Evolutionary conservation across 169 alveolate species (phyloP).

Genomic region (Eimeria praecox): DNA sequence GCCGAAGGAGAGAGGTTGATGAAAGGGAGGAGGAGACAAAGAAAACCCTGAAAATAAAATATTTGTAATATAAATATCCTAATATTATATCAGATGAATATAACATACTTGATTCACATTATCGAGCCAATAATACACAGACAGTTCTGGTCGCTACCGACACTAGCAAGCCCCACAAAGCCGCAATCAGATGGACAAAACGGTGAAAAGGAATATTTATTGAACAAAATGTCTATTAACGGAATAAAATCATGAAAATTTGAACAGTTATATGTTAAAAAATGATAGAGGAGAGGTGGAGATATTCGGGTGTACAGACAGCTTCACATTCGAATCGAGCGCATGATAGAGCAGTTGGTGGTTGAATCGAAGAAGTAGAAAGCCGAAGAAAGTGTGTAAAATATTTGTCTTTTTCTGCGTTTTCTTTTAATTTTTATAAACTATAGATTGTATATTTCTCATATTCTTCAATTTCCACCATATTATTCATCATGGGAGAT

Average conservation of each 20-base stretch:
- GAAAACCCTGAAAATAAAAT: too few species aligned
- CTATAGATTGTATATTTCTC: too few species aligned
- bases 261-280: neutral
- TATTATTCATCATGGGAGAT: neutral
- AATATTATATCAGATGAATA: too few species aligned
- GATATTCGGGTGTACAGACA: constrained; percentile 1
- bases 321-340: neutral
- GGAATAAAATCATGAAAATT: too few species aligned
- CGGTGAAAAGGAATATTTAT: neutral
- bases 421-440: neutral
- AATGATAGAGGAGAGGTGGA: neutral
- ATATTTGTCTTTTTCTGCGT: neutral
- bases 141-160: too few species aligned
- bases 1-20: too few species aligned
- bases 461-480: neutral
- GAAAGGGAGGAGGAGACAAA: too few species aligned
- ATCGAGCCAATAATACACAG: too few species aligned
- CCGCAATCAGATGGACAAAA: neutral
- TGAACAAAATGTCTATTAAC: neutral
- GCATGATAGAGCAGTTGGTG: neutral
- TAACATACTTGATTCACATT: too few species aligned
- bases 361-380: neutral
- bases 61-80: too few species aligned
- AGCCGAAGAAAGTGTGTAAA: neutral
- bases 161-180: too few species aligned